These are phyloP conservation scores for Alternaria sp. DNA, from an alignment of 2,329 filamentous ascomycete genomes.

Conservation along the genomic window DNA sequence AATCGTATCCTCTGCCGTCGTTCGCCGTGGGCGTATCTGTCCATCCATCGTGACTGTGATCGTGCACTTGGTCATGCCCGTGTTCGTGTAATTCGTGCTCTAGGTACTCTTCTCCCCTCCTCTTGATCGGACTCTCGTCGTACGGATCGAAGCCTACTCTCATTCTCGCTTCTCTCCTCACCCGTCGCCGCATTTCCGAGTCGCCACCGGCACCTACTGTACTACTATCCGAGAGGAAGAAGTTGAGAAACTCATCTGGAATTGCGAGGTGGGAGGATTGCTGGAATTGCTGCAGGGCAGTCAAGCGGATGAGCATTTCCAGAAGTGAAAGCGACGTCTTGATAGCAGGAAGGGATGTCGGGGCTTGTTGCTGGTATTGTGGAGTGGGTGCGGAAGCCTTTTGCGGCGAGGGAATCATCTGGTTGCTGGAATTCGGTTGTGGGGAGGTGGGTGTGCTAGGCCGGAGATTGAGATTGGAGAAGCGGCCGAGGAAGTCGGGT, in stretches of 20 bases:
- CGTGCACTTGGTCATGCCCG: background rate
- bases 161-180: slow-evolving; percentile 65
- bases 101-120: slow-evolving; percentile 69
- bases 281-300: slow-evolving; percentile 89
- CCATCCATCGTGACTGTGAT: background rate
- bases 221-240: slow-evolving; percentile 77
- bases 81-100: slow-evolving; percentile 47
- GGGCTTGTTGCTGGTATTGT: slow-evolving; percentile 6
- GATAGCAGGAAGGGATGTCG: slow-evolving; percentile 55
- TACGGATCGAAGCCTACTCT: slow-evolving; percentile 75
- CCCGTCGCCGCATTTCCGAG: slow-evolving; percentile 64
- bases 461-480: slow-evolving; percentile 57
- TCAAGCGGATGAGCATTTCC: slow-evolving; percentile 85
- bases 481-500: slow-evolving; percentile 50
- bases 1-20: slow-evolving; percentile 27
- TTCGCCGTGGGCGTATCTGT: slow-evolving; percentile 4
- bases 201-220: slow-evolving; percentile 70
- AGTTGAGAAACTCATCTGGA: slow-evolving; percentile 85
- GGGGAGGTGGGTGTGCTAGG: slow-evolving; percentile 34
- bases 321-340: slow-evolving; percentile 78
- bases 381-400: slow-evolving; percentile 23
- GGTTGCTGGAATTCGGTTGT: slow-evolving; percentile 25
- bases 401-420: slow-evolving; percentile 36
- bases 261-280: slow-evolving; percentile 89
- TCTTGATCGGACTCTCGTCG: slow-evolving; percentile 72